A percentile compares a stretch with the other conserved stretches of the same genome.
Conservation (phyloP, 371 early-diverging fungal species). For the Gilbertella persicaria region DNA sequence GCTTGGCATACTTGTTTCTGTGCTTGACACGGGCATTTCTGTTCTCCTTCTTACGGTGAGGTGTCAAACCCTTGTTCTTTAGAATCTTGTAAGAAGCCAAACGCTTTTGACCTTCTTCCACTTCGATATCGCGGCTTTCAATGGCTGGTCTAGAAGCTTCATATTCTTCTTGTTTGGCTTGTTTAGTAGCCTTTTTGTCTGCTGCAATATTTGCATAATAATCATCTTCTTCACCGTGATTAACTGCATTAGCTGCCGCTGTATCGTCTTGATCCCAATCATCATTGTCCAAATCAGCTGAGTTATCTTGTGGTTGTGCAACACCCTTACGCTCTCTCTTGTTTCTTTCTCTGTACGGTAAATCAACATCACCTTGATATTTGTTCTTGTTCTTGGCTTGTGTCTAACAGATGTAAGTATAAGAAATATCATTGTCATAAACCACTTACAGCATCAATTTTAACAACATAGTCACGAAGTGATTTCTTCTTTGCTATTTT, state of each 20-base stretch:
- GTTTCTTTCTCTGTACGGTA: constrained; percentile 70
- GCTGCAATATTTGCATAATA: constrained; percentile 58
- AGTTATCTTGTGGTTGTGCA: constrained; percentile 55
- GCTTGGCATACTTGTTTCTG: constrained; percentile 81
- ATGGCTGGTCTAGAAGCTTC: constrained; percentile 45
- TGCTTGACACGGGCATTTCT: constrained; percentile 97
- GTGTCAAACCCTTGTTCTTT: constrained; percentile 95
- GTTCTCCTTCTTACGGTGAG: constrained; percentile 90
- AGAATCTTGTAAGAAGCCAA: constrained; percentile 86
- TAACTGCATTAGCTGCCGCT: constrained; percentile 43
- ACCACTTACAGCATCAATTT: constrained; percentile 66
- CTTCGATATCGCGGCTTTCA: constrained; percentile 42
- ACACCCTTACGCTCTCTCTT: constrained; percentile 60
- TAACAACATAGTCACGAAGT: constrained; percentile 71
- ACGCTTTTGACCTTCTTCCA: constrained; percentile 74
- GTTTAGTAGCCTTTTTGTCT: constrained; percentile 51
- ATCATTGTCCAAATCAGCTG: constrained; percentile 65
- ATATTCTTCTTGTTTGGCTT: constrained; percentile 45
- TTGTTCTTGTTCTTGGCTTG: constrained; percentile 46
- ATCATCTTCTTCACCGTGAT: constrained; percentile 47
- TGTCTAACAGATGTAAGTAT: constrained; percentile 22
- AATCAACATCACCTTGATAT: constrained; percentile 73
- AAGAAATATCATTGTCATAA: too few relatives aligned
- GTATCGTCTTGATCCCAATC: constrained; percentile 61
- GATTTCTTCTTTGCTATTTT: constrained; percentile 71